Evolutionary conservation across 805 yeast genomes (phyloP).

Genomic region (Schizosaccharomyces octosporus): DNA sequence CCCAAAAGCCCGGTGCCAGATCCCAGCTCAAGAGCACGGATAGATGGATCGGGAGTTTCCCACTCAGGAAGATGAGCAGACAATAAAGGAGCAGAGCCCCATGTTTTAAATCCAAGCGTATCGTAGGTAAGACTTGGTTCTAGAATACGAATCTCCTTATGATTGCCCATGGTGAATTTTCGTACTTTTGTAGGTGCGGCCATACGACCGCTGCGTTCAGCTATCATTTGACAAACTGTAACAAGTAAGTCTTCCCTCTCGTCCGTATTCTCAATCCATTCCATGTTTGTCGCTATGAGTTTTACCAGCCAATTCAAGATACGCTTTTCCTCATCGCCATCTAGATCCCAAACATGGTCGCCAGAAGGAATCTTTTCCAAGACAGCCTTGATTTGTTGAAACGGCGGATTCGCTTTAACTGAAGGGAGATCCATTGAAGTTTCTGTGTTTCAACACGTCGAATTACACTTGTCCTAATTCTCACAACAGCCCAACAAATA

Average conservation of each 20-base stretch:
- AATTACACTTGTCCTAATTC: too few relatives aligned
- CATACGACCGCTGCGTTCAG: slow-evolving; percentile 62
- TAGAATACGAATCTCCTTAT: slow-evolving; percentile 19
- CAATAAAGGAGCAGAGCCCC: slow-evolving; percentile 44
- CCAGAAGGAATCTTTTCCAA: background rate
- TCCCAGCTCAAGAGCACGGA: slow-evolving; percentile 38
- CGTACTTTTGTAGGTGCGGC: slow-evolving; percentile 52
- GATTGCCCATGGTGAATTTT: slow-evolving; percentile 20
- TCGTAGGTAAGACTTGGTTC: slow-evolving; percentile 76
- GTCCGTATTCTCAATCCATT: slow-evolving; percentile 20
- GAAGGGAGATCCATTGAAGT: background rate
- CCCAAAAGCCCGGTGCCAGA: slow-evolving; percentile 85
- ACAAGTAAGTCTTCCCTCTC: slow-evolving; percentile 19
- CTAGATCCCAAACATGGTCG: background rate
- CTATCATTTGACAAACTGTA: slow-evolving; percentile 37
- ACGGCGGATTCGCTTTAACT: background rate
- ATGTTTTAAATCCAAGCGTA: slow-evolving; percentile 67
- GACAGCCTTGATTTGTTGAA: background rate
- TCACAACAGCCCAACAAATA: too few relatives aligned
- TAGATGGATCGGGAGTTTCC: background rate
- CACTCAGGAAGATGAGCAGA: background rate
- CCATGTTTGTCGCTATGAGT: slow-evolving; percentile 14
- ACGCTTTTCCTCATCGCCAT: background rate
- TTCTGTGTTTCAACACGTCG: too few relatives aligned
- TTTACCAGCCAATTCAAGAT: slow-evolving; percentile 12